These are phyloP conservation scores for Aureobasidium lini DNA, from an alignment of 2,329 filamentous ascomycete species.

Conservation along the genomic window DNA sequence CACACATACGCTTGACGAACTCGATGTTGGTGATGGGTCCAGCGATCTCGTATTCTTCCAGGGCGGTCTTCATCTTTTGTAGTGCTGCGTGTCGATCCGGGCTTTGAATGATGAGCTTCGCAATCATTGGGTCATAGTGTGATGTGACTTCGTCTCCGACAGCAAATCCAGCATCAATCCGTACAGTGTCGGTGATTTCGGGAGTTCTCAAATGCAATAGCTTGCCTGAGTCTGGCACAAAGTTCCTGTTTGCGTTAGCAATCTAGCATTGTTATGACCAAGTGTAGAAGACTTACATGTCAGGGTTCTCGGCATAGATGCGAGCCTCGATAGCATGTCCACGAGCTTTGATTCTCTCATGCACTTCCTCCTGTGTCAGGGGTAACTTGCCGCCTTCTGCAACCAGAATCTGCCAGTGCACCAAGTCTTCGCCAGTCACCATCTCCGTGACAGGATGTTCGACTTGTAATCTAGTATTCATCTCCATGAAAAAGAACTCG, in stretches of 20 bases:
- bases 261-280: neutral
- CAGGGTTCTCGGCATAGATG: conserved; percentile 94
- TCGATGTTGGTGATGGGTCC: conserved; percentile 94
- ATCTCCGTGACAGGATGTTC: conserved; percentile 91
- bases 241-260: conserved; percentile 48
- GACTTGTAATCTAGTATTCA: conserved; percentile 81
- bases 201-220: conserved; percentile 78
- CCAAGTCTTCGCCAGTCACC: conserved; percentile 69
- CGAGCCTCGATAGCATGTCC: conserved; percentile 92
- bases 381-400: conserved; percentile 64
- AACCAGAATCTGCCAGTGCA: conserved; percentile 91
- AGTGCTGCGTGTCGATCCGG: conserved; percentile 72
- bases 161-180: conserved; percentile 89
- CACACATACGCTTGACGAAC: conserved; percentile 83
- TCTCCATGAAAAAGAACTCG: conserved; percentile 65
- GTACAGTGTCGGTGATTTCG: conserved; percentile 59
- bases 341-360: conserved; percentile 60
- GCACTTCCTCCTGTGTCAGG: conserved; percentile 57
- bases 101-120: conserved; percentile 89
- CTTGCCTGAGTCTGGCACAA: conserved; percentile 87
- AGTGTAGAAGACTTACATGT: conserved; percentile 37
- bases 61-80: conserved; percentile 68
- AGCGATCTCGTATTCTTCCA: conserved; percentile 86
- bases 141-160: conserved; percentile 87
- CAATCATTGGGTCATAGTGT: conserved; percentile 97